Base-by-base conservation (phyloP, 2,329 filamentous ascomycete genomes). In the Huntiella moniliformis region DNA sequence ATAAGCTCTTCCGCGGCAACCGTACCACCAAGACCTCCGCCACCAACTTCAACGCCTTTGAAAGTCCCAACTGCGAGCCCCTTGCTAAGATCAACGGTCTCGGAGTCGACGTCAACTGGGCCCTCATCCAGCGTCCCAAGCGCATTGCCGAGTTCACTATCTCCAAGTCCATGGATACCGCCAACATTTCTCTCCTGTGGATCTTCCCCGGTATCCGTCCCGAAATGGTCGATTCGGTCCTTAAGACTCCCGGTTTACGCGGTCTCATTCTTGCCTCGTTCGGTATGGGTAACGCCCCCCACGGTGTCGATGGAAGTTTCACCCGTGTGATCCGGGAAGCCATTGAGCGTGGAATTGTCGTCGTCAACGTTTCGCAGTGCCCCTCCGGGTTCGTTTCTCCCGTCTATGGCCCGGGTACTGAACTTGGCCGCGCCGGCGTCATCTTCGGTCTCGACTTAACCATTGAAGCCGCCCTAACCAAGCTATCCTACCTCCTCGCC, bases 351-450 rank as follows among this genome's bases (percentile, higher is more conserved):
- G 86, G 84, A 34, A 78, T 91, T 52, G 76, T 91, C 49, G 79
- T 95, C 50, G 83, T 94, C 53, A 94, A 92, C 57, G 79, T 95
- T 50, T 92, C 83, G 43, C 87, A 95, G 64, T 95, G 87, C 67
- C 71, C 79, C 54, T 79, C 73, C 50, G 81, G 81, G 38, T 81
- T 80, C 55, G 81, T 85, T 15, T 82, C 75, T 43, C 79, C 81
- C 3, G 68, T 85, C n/a, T 86, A 85, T 61, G 81, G 80, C 1
- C 75, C 81, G 0, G 81, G 77, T 6, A 82, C 83, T 53, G 77
- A 80, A 36, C 72, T 94, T 13, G 84, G 83, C 35, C 72, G 78
- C 46, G 83, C 83, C 2, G 87, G 87, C 32, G 84, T 95, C 42
- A 83, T 93, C 31, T 87, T 91, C 53, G 87, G 87, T 4, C 74